phyloP scores from a whole-genome alignment of 2,329 filamentous ascomycete genomes.

The Curvularia hawaiiensis region DNA sequence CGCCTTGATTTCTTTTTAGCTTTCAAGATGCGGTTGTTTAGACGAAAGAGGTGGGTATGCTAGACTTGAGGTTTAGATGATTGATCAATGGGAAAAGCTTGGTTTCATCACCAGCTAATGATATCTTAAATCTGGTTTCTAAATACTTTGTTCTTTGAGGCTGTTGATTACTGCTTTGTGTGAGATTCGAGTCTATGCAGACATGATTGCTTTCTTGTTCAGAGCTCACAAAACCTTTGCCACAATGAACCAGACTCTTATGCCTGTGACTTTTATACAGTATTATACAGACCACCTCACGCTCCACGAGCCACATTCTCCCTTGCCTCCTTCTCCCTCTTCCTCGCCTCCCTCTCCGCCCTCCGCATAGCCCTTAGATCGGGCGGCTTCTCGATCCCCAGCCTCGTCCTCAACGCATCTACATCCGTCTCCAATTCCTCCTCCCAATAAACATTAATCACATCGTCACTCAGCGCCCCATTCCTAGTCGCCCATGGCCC shows the following conservation, averaged over 20 bases:
- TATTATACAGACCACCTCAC: slow-evolving; percentile 24
- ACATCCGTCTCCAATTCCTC: slow-evolving; percentile 88
- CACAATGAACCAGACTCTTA: neutral
- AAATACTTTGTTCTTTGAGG: too few relatives aligned
- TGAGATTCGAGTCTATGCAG: neutral
- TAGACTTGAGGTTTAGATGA: slow-evolving; percentile 8
- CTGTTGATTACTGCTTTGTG: neutral
- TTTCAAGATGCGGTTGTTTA: neutral
- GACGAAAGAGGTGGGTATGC: slow-evolving; percentile 1
- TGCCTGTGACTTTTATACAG: slow-evolving; percentile 5
- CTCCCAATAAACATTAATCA: slow-evolving; percentile 99
- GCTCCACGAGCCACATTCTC: slow-evolving; percentile 30
- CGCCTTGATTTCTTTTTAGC: neutral
- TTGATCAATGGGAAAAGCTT: neutral
- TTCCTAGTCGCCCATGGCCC: slow-evolving; percentile 90
- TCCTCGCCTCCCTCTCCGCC: slow-evolving; percentile 71
- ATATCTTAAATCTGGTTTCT: neutral
- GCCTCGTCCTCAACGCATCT: slow-evolving; percentile 70
- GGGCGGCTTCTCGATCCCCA: slow-evolving; percentile 87
- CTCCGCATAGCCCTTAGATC: slow-evolving; percentile 81
- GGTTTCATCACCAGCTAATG: neutral
- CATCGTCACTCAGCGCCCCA: slow-evolving; percentile 74
- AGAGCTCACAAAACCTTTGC: neutral
- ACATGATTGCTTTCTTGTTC: too few relatives aligned
- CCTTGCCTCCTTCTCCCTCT: slow-evolving; percentile 62